Evolutionary conservation across 768 basidiomycete species (phyloP), one percentile per base, ranked within the genome.

Genomic region (Boletus fagicola): DNA sequence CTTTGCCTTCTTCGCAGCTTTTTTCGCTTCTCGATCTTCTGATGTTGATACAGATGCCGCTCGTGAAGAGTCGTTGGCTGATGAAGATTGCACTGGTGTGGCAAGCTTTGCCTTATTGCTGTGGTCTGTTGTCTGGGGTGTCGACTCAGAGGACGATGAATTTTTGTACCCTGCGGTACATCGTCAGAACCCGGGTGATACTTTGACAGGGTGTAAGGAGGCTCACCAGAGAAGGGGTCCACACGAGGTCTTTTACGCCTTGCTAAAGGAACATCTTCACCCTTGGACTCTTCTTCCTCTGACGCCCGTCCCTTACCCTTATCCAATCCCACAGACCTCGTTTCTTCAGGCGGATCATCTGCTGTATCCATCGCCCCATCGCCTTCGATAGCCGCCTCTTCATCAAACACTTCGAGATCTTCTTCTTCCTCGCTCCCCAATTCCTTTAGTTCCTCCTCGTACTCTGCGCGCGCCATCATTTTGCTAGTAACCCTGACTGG

Each of bases 401-500:
- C 75, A 39, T 71, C 72, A 39, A 78, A 71, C 5, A 80, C 66
- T 50, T 72, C 62, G 22, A 79, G 58, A 12, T 71, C 76, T 5
- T 74, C 77, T 11, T 76, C 78, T 50, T 80, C 81, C 48, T 78
- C 78, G 36, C 71, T 66, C 7, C 58, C 73, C 18, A 68, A 49
- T 54, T 81, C 81, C 43, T 76, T 76, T 38, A 88, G 62, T 51
- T 82, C 74, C 62, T 77, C 76, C 65, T 88, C 80, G 62, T 89
- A 87, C 58, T 83, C 76, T 49, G 80, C 83, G 2, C 88, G 80
- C 54, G 82, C 85, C n/a, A 76, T 63, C 87, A 90, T 92, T 72
- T 91, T 92, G 62, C 74, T 77, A 3, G 90, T 92, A 15, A 87
- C 68, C 66, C 83, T 85, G 22, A 76, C 67, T 0, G 84, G 82